Evolutionary conservation across 305 asterid genomes (phyloP).

Genomic region (Fraxinus baroniana): DNA sequence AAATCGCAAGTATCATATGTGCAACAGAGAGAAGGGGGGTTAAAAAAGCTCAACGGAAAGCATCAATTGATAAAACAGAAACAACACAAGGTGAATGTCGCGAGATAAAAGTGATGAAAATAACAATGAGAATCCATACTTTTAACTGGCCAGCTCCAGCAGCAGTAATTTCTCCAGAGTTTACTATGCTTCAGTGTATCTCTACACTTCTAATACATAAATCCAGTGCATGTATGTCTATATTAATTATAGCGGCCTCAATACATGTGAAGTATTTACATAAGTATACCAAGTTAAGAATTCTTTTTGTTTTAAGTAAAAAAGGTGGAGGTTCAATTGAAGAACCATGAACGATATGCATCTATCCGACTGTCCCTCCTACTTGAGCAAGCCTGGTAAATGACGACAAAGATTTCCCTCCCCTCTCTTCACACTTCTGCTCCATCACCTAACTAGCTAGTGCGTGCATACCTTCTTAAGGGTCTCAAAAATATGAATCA

Average conservation of each 20-base stretch:
- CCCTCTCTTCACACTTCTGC: not conserved
- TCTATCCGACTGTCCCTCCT: not conserved
- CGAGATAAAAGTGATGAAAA: not conserved
- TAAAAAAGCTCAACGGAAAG: constrained; percentile 4
- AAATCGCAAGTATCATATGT: constrained; percentile 8
- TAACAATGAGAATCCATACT: not conserved
- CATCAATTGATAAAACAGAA: not conserved
- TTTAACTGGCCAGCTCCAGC: not conserved
- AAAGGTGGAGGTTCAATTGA: not conserved
- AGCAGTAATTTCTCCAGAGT: constrained; percentile 6
- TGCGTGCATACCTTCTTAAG: not conserved
- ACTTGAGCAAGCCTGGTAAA: not conserved
- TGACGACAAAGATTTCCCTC: not conserved
- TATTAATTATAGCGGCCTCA: constrained; percentile 5
- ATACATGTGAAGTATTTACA: not conserved
- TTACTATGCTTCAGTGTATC: constrained; percentile 14
- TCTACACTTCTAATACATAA: not conserved
- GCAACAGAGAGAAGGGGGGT: not conserved
- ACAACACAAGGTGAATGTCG: not conserved
- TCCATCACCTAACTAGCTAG: not conserved
- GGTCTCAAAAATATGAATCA: not conserved
- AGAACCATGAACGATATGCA: not conserved
- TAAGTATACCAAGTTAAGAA: not conserved
- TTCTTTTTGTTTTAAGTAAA: not conserved
- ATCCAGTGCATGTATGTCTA: not conserved